Conservation (phyloP, 176 grass and related monocot species). For the Luzula sylvatica region DNA sequence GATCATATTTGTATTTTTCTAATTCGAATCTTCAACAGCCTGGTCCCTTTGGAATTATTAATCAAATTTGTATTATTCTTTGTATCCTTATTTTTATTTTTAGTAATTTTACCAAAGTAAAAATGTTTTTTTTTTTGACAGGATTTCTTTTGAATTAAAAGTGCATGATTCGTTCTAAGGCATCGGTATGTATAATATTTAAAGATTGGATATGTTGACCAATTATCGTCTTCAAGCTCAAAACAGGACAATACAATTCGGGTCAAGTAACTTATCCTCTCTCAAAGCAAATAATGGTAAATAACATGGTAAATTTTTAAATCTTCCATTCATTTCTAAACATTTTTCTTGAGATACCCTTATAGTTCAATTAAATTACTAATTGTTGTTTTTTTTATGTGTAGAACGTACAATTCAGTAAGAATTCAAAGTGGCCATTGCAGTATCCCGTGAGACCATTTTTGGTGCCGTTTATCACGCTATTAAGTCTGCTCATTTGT, state of each 20-base stretch:
- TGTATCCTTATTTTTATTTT: not conserved
- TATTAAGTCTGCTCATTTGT: slow-evolving; percentile 48
- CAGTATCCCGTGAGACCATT: slow-evolving; percentile 23
- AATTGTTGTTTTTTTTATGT: not conserved
- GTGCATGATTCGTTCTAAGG: not conserved
- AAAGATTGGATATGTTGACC: slow-evolving; percentile 23
- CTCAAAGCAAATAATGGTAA: not conserved
- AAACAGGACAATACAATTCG: not conserved
- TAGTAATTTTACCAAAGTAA: not conserved
- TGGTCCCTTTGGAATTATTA: not conserved
- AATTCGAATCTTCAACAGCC: not conserved
- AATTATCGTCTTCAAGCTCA: slow-evolving; percentile 6
- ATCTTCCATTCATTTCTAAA: not conserved
- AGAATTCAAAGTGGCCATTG: slow-evolving; percentile 39
- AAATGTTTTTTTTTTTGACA: not conserved
- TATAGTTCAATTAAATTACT: slow-evolving; percentile 1
- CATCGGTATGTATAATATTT: slow-evolving; percentile 7
- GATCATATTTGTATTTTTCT: slow-evolving; percentile 6
- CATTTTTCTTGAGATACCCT: not conserved
- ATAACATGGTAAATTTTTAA: not conserved
- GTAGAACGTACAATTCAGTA: slow-evolving; percentile 56
- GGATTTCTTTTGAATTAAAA: not conserved
- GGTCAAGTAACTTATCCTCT: not conserved
- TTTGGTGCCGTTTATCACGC: slow-evolving; percentile 50
- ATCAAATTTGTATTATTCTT: not conserved